Evolutionary conservation across 345 rosid genomes (phyloP).

Genomic region (Aegle marmelos): DNA sequence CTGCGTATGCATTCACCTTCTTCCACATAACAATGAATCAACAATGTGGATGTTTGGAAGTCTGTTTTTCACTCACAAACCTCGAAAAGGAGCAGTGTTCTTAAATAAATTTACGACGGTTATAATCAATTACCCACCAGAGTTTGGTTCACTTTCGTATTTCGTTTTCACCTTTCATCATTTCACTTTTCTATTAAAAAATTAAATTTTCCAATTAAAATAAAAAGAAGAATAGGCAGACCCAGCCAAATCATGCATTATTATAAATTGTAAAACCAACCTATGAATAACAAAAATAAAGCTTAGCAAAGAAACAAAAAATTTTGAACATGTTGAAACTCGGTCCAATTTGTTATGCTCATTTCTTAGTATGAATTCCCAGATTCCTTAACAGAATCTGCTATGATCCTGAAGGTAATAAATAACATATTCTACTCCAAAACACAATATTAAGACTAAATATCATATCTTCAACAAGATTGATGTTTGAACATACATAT

Average conservation of each 20-base stretch:
- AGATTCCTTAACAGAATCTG: not conserved
- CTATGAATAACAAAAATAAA: not conserved
- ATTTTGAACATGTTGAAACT: not conserved
- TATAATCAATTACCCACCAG: not conserved
- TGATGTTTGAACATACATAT: slow-evolving; percentile 5
- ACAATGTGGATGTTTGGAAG: not conserved
- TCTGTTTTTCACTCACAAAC: not conserved
- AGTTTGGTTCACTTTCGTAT: not conserved
- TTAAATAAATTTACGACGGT: not conserved
- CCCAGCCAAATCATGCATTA: too few species aligned
- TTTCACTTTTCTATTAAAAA: not conserved
- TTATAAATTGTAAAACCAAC: not conserved
- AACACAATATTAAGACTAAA: not conserved
- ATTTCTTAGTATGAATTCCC: not conserved
- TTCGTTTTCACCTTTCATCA: not conserved
- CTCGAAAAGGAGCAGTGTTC: not conserved
- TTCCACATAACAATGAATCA: not conserved
- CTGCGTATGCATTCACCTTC: slow-evolving; percentile 11
- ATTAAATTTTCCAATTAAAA: too few species aligned
- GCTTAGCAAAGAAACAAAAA: not conserved
- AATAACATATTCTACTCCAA: not conserved
- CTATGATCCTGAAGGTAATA: not conserved
- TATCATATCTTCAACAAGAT: not conserved
- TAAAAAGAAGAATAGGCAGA: too few species aligned
- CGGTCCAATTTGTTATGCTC: not conserved